Conservation (phyloP, 306 rosid genomes). For the Prunus fruticosa region DNA sequence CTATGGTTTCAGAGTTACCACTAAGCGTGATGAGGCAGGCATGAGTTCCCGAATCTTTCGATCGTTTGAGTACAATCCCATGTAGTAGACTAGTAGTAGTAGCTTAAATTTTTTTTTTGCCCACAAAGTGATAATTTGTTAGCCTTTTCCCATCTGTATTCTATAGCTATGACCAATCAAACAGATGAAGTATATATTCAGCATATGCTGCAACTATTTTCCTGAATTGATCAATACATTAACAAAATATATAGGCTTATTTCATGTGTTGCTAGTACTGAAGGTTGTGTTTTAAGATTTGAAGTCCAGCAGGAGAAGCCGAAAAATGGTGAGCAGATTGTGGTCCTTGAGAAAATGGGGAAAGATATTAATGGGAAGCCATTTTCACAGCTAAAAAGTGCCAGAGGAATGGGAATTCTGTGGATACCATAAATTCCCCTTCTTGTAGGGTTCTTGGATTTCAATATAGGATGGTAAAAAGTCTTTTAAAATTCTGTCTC, state of each 20-base stretch:
- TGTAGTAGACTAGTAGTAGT: neutral
- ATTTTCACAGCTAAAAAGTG: slow-evolving; percentile 22
- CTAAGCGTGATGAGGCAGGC: too few relatives aligned
- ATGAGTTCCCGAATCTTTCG: neutral
- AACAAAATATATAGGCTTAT: neutral
- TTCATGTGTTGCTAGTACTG: neutral
- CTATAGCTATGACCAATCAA: neutral
- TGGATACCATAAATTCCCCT: slow-evolving; percentile 13
- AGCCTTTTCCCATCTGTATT: neutral
- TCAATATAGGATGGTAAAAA: neutral
- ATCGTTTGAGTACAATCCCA: neutral
- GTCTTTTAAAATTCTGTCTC: neutral
- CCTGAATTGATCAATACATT: neutral
- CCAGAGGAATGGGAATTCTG: slow-evolving; percentile 1
- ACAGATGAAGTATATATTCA: neutral
- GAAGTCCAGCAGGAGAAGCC: neutral
- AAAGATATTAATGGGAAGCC: neutral
- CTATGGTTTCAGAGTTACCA: neutral
- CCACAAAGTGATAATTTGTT: neutral
- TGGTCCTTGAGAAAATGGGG: slow-evolving; percentile 21
- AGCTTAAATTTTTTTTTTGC: neutral
- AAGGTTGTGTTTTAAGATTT: neutral
- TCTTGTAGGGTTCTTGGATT: slow-evolving; percentile 1
- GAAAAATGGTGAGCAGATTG: neutral
- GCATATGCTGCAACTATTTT: neutral